These are phyloP conservation scores for Talaromyces sp. DNA, from an alignment of 2,329 filamentous ascomycete species.

Conservation along the genomic window DNA sequence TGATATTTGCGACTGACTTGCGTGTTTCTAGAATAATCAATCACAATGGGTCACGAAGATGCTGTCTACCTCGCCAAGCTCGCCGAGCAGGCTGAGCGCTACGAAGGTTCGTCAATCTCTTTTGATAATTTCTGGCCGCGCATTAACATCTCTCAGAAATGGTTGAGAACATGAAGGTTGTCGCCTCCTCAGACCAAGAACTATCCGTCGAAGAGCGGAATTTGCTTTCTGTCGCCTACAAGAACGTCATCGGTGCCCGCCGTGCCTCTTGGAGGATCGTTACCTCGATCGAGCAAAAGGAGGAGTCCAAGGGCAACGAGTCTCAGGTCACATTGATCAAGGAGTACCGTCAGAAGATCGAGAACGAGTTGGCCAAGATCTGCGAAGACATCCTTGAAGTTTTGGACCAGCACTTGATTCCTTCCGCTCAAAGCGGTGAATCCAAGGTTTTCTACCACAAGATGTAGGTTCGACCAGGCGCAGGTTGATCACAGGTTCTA, in stretches of 20 bases:
- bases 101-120: constrained; percentile 71
- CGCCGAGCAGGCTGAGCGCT: constrained; percentile 99
- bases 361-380: constrained; percentile 93
- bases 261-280: constrained; percentile 99
- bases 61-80: constrained; percentile 99
- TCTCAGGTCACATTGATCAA: constrained; percentile 93
- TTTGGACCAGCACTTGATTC: constrained; percentile 87
- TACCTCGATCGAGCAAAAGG: constrained; percentile 99
- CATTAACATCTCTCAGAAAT: constrained; percentile 64
- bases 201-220: constrained; percentile 86
- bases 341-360: constrained; percentile 98
- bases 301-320: constrained; percentile 96
- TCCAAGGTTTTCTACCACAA: constrained; percentile 99
- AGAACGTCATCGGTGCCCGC: constrained; percentile 98
- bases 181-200: constrained; percentile 81
- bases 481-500: neutral
- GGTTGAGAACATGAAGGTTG: constrained; percentile 99
- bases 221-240: constrained; percentile 97
- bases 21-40: constrained; percentile 33
- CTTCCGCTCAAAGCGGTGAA: constrained; percentile 93
- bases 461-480: constrained; percentile 68
- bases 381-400: constrained; percentile 98
- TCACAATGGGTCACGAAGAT: constrained; percentile 98
- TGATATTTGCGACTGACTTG: constrained; percentile 16
- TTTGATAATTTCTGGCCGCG: neutral